A percentile compares a stretch with the other conserved stretches of the same genome.
Evolutionary conservation across 2,329 filamentous ascomycete genomes (phyloP).

Genomic region (Esteya vermicola): DNA sequence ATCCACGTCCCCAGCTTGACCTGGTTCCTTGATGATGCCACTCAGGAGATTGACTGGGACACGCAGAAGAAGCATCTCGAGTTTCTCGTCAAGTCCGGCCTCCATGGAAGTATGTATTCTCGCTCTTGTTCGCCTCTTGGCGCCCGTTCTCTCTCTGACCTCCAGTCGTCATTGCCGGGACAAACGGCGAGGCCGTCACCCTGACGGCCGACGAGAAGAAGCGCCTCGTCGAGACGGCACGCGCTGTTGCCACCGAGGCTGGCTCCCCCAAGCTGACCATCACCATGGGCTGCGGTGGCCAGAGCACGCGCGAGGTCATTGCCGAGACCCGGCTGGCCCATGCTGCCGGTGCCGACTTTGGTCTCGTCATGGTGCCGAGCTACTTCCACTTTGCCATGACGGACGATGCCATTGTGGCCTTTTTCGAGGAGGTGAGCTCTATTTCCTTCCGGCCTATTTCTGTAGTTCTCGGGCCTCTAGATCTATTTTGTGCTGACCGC

Average conservation of each 20-base stretch:
- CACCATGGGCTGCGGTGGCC: slow-evolving; percentile 52
- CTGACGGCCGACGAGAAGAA: slow-evolving; percentile 50
- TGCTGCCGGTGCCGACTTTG: slow-evolving; percentile 51
- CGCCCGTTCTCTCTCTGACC: neutral
- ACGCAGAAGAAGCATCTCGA: slow-evolving; percentile 36
- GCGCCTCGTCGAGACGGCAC: slow-evolving; percentile 45
- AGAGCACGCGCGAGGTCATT: slow-evolving; percentile 52
- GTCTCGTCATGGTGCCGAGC: slow-evolving; percentile 53
- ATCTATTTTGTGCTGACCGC: too few species aligned
- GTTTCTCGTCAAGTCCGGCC: slow-evolving; percentile 36
- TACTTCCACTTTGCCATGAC: slow-evolving; percentile 56
- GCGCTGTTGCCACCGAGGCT: slow-evolving; percentile 40
- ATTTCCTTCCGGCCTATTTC: neutral
- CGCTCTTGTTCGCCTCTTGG: too few species aligned
- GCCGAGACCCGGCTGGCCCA: slow-evolving; percentile 48
- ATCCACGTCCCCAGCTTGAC: slow-evolving; percentile 44
- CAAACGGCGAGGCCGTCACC: slow-evolving; percentile 62
- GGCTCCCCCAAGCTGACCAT: slow-evolving; percentile 45
- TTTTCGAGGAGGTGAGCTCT: slow-evolving; percentile 36
- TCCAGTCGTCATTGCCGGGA: slow-evolving; percentile 54
- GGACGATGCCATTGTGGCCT: slow-evolving; percentile 42
- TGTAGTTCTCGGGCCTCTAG: too few species aligned
- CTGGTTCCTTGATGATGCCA: slow-evolving; percentile 32
- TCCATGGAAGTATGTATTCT: slow-evolving; percentile 29
- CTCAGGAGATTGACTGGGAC: slow-evolving; percentile 41